Evolutionary conservation across 306 rosid species (phyloP), one percentile per base, ranked within the genome.

Genomic region (Casuarina equisetifolia): DNA sequence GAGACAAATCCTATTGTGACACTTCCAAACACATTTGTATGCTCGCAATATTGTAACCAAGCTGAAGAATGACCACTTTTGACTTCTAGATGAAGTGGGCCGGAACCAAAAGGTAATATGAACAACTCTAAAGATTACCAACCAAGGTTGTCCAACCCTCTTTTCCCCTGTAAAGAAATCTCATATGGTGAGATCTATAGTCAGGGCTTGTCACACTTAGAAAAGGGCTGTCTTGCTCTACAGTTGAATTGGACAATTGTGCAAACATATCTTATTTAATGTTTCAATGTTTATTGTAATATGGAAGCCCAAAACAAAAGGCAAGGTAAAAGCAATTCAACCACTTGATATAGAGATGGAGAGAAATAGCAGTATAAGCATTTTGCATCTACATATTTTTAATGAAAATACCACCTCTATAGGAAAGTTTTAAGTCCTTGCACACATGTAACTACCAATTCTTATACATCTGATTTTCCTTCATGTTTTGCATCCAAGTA

Each of bases 231-330:
- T 25, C 32, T 36, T 8, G 40, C 42, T 61, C 17, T 1, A 39
- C 13, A 19, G 46, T 11, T 43, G 6, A 42, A 19, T 40, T 15
- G 44, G 20, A 59, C 58, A 16, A 16, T 3, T 70, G 40, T 42
- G 19, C 2, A 0, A 16, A 4, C 12, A 61, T 68, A 53, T 44
- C 32, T 66, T 19, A 59, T 17, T 64, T 38, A 1, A 69, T 19
- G 50, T 42, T 36, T 55, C 55, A 42, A 42, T 48, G 59, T 43
- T 42, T 5, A 43, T 69, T 6, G 4, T 1, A 20, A 48, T n/a
- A 71, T 52, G 20, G 20, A 73, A 19, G 82, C 70, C 71, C 12
- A 40, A 35, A 55, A 39, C 9, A 66, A 20, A 57, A 48, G 48
- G 17, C 10, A 75, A 59, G 35, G 11, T 38, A 38, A 25, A 59